Conservation (phyloP, 352 stramenopile species). For the Globisporangium irregulare region DNA sequence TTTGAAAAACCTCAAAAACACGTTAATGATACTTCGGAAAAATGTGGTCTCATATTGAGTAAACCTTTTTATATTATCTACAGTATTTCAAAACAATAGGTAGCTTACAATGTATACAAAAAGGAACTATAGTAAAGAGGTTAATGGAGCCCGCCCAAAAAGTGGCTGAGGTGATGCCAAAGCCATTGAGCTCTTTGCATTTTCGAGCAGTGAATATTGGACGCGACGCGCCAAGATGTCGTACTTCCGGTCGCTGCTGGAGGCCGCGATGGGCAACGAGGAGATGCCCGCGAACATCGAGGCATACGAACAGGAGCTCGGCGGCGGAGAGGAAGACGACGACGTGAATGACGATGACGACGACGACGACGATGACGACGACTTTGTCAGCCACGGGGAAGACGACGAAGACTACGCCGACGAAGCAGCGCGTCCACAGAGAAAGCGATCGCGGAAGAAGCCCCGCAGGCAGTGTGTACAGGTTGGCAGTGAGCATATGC, state of each 20-base stretch:
- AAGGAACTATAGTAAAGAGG: neutral
- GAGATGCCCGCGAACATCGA: conserved; percentile 49
- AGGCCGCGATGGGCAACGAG: conserved; percentile 73
- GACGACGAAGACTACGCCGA: conserved; percentile 14
- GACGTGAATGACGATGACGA: conserved; percentile 14
- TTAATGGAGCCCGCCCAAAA: neutral
- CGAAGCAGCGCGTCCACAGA: neutral
- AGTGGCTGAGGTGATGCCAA: neutral
- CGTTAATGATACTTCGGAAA: no score
- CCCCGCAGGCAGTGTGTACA: neutral
- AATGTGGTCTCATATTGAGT: no score
- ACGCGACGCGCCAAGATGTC: conserved; percentile 41
- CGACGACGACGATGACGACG: neutral
- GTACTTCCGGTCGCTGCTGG: conserved; percentile 79
- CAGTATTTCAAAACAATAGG: neutral
- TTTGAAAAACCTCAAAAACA: no score
- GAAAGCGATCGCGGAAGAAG: conserved; percentile 8
- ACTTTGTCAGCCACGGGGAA: conserved; percentile 17
- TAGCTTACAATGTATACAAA: no score
- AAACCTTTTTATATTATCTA: neutral
- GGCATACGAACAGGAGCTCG: conserved; percentile 31
- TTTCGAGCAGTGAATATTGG: neutral
- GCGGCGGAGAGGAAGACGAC: conserved; percentile 24
- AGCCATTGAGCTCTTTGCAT: conserved; percentile 9
- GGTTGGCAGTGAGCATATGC: neutral